Base-by-base conservation (phyloP, 2,329 filamentous ascomycete species). In the Fusarium mexicanum region DNA sequence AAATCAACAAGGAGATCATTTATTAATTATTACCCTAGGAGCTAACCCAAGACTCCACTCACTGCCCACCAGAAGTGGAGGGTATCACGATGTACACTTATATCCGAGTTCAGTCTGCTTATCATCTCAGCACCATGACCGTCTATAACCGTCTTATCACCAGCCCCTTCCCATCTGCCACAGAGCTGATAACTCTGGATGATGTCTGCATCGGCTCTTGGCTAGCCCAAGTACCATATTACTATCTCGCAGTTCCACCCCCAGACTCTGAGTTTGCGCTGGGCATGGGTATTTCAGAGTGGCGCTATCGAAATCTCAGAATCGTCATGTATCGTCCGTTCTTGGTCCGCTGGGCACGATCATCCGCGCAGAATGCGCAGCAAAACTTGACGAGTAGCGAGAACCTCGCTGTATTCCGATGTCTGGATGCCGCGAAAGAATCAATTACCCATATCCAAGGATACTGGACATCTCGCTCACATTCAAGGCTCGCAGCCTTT, bases 81-180 rank as follows among this genome's bases (percentile, higher is more conserved):
- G 70, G 69, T 4, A 65, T 73, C 13, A 73, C 70, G 3, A 64
- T 50, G 38, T 73, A 69, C 18, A 72, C 70, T 0, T 73, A 73
- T 6, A 35, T 73, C 26, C 60, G 70, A 9, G 70, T 73, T 17
- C 70, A 73, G 16, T 69, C 69, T 14, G 64, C 70, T 10, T 73
- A 72, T 10, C 70, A 73, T 29, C 69, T 73, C 31, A 69, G 55
- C 38, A 73, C 70, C 40, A 73, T 72, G 70, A 58, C 69, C 1
- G 40, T 73, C 9, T 73, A 73, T 16, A 72, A 72, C 22, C 69
- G 70, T 18, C 64, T 73, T 14, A 73, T 73, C n/a, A 72, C 70
- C 20, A 72, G 64, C 13, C 70, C 70, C 12, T 73, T 72, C 46
- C 70, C 70, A 2, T 65, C 70, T 5, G 70, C 70, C 5, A 72